Evolutionary conservation across 2,329 filamentous ascomycete species (phyloP), one percentile per base, ranked within the genome.

Genomic region (Xylariaceae sp.): DNA sequence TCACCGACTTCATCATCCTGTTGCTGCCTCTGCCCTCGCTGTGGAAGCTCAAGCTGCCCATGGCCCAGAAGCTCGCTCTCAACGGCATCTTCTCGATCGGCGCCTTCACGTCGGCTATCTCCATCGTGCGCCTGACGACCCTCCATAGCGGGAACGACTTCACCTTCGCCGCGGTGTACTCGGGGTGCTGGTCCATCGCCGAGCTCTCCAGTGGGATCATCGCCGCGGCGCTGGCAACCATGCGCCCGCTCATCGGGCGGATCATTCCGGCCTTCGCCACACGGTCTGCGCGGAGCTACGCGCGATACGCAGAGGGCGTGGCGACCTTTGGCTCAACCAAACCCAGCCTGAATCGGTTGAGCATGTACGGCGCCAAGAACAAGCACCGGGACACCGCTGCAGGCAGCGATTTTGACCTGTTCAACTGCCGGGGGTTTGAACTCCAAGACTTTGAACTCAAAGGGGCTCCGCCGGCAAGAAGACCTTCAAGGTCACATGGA

Each of bases 161-260:
- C 12, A 40, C 38, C 5, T 40, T 38, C 25, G 21, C 29, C 7
- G 14, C 35, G 11, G 29, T 14, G 29, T 32, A 24, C 5, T 40
- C 38, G 5, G 30, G 32, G n/a, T 38, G 35, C 29, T 38, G 29
- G 26, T 40, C 38, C 14, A 31, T 37, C 13, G 38, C 38, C 19
- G 38, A 40, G 16, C 19, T 40, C 12, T 31, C 35, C 15, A 38
- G 35, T 10, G 38, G 38, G 5, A 35, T 40, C 24, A 35, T 37
- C 9, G 33, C 35, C 18, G 38, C 38, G 17, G 32, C 38, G 3
- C 21, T 40, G 9, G 38, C 35, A 3, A 40, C 38, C 9, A 22
- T 35, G 13, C 35, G 35, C n/a, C 38, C 38, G 2, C 32, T 40
- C n/a, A 17, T 37, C 5, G 23, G 29, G 19, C 28, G 35, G 5